Conservation (phyloP, 2,329 filamentous ascomycete species). For the Chaetomium globosum region DNA sequence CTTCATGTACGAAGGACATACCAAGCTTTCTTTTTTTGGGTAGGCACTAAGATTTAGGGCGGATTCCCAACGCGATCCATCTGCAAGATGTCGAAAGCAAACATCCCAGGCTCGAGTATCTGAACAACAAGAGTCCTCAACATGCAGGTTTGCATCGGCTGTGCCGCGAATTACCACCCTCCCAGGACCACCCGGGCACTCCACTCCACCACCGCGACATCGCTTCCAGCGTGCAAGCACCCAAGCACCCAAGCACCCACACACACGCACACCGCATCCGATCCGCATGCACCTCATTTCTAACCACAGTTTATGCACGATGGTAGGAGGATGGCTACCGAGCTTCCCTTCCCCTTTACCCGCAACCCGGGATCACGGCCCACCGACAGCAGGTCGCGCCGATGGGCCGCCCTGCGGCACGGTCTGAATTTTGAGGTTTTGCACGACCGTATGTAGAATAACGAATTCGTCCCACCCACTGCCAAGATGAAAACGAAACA, state of each 20-base stretch:
- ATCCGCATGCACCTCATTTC: not conserved
- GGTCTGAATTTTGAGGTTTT: not conserved
- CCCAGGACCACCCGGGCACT: not conserved
- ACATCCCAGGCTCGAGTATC: not conserved
- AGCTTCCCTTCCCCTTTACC: not conserved
- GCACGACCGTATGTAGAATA: not conserved
- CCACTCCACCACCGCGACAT: slow-evolving; percentile 8
- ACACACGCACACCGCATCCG: not conserved
- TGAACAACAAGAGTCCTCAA: not conserved
- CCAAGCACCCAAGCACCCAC: not conserved
- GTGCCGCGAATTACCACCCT: not conserved
- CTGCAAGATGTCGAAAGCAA: not conserved
- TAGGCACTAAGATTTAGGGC: not conserved
- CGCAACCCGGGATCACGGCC: slow-evolving; percentile 9
- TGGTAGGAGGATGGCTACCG: not conserved
- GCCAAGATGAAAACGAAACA: slow-evolving; percentile 11
- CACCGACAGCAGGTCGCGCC: slow-evolving; percentile 7
- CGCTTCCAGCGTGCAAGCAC: not conserved
- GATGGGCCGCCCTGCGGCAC: slow-evolving; percentile 15
- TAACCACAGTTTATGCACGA: not conserved
- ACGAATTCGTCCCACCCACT: not conserved
- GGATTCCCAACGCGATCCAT: not conserved
- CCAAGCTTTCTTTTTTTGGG: not conserved
- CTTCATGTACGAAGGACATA: too few relatives aligned
- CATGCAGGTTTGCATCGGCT: slow-evolving; percentile 6